These are phyloP conservation scores for Didymosphaeria variabile DNA, from an alignment of 2,329 filamentous ascomycete species.

Conservation along the genomic window DNA sequence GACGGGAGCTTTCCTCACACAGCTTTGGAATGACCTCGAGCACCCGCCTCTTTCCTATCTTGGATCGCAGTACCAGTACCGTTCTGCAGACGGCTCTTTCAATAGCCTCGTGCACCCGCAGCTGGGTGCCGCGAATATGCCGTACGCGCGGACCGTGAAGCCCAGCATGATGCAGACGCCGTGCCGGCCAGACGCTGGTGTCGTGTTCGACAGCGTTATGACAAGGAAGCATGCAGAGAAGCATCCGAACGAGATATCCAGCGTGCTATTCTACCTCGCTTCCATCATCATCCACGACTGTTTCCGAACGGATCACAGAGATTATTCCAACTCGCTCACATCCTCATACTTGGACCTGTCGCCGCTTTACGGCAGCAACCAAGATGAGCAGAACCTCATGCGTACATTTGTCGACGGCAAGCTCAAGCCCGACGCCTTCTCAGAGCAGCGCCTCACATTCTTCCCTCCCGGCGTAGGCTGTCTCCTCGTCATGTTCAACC, in stretches of 20 bases:
- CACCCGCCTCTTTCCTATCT: slow-evolving; percentile 59
- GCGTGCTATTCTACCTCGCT: slow-evolving; percentile 78
- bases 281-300: slow-evolving; percentile 71
- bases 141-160: slow-evolving; percentile 74
- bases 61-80: slow-evolving; percentile 55
- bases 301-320: slow-evolving; percentile 70
- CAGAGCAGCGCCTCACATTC: slow-evolving; percentile 69
- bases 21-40: slow-evolving; percentile 58
- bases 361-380: slow-evolving; percentile 76
- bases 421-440: slow-evolving; percentile 75
- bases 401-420: slow-evolving; percentile 72
- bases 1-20: slow-evolving; percentile 56
- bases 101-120: slow-evolving; percentile 70
- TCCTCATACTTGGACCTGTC: slow-evolving; percentile 79
- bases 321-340: slow-evolving; percentile 71
- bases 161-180: slow-evolving; percentile 65
- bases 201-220: slow-evolving; percentile 74
- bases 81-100: slow-evolving; percentile 59
- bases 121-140: slow-evolving; percentile 70
- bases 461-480: slow-evolving; percentile 75
- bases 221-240: slow-evolving; percentile 68
- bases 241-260: slow-evolving; percentile 77
- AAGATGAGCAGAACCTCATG: slow-evolving; percentile 71
- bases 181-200: slow-evolving; percentile 69
- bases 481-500: slow-evolving; percentile 72